Evolutionary conservation across 768 basidiomycete species (phyloP).

Genomic region (Trametes villosa): DNA sequence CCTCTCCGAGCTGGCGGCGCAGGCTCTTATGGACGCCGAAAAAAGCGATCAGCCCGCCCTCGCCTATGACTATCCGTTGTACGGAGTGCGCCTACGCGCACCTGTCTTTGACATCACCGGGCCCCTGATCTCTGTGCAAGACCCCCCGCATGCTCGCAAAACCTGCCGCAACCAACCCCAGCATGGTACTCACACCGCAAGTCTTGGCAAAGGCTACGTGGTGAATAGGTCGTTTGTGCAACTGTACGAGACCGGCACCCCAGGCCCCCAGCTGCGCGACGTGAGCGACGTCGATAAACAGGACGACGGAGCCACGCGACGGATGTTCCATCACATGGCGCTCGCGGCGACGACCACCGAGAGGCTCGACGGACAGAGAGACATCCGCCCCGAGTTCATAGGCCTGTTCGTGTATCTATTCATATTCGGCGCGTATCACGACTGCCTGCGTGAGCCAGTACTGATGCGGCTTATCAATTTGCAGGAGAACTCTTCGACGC

Average conservation of each 20-base stretch:
- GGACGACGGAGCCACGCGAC: conserved; percentile 36
- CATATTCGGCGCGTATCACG: conserved; percentile 24
- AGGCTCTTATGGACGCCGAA: conserved; percentile 29
- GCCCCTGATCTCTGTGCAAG: conserved; percentile 21
- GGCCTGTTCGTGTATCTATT: conserved; percentile 35
- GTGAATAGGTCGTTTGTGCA: conserved; percentile 30
- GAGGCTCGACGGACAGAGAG: conserved; percentile 6
- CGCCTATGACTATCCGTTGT: conserved; percentile 26
- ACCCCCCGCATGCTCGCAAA: conserved; percentile 28
- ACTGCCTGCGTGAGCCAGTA: background rate
- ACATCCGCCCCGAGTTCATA: conserved; percentile 16
- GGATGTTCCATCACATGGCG: conserved; percentile 30
- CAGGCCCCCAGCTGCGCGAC: conserved; percentile 27
- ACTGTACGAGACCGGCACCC: conserved; percentile 17
- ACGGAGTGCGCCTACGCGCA: conserved; percentile 27
- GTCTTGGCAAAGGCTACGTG: conserved; percentile 27
- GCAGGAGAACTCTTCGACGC: conserved; percentile 31
- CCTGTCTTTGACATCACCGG: conserved; percentile 29
- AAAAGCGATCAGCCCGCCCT: conserved; percentile 13
- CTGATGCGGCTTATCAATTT: background rate
- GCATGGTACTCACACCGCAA: conserved; percentile 32
- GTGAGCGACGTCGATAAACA: conserved; percentile 36
- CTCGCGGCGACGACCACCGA: conserved; percentile 17
- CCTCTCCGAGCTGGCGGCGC: conserved; percentile 31
- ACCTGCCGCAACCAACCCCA: conserved; percentile 33